phyloP scores from a whole-genome alignment of 352 stramenopile species.

The Phytopythium sindhum region DNA sequence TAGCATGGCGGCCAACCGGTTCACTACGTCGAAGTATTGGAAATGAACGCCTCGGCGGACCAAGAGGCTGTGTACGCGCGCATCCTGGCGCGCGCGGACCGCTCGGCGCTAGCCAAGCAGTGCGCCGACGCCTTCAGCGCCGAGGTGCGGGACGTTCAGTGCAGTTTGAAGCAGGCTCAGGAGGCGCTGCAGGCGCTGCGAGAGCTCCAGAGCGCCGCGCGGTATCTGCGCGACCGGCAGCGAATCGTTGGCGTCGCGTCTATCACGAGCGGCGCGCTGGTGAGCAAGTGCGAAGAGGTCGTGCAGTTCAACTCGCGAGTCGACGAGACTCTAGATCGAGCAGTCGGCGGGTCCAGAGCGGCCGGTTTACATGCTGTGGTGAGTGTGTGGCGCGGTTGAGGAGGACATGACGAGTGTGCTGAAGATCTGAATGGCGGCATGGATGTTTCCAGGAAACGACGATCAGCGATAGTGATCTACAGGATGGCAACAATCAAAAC shows the following conservation, averaged over 20 bases:
- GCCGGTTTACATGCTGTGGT: neutral
- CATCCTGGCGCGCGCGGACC: slow-evolving; percentile 27
- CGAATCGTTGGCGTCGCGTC: slow-evolving; percentile 10
- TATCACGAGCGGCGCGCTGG: neutral
- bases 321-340: neutral
- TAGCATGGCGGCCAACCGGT: too few species aligned
- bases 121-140: slow-evolving; percentile 13
- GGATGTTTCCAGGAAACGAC: neutral
- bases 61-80: slow-evolving; percentile 29
- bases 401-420: neutral
- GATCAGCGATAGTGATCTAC: neutral
- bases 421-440: neutral
- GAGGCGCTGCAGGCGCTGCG: slow-evolving; percentile 17
- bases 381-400: neutral
- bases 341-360: neutral
- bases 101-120: slow-evolving; percentile 17
- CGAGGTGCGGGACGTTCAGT: slow-evolving; percentile 10
- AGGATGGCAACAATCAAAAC: neutral
- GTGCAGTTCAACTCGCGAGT: neutral
- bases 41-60: neutral
- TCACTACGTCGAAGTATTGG: too few species aligned
- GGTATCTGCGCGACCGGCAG: slow-evolving; percentile 14
- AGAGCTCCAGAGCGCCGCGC: slow-evolving; percentile 22
- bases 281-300: neutral
- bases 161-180: slow-evolving; percentile 9